phyloP scores from a whole-genome alignment of 345 rosid genomes.

The Pistacia integerrima region DNA sequence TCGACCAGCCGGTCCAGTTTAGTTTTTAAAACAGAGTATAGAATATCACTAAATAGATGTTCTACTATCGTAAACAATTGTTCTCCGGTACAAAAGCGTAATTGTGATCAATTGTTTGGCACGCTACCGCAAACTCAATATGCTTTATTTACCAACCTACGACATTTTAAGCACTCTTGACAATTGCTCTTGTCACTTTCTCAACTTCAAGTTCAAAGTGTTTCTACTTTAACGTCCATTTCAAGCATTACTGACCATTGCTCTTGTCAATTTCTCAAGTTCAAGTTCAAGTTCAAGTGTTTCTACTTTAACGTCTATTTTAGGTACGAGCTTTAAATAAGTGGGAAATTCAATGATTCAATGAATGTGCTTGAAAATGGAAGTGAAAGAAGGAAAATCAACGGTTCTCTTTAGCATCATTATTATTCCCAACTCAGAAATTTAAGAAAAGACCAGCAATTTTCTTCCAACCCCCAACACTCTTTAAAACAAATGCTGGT shows the following conservation, averaged over 20 bases:
- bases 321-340: neutral
- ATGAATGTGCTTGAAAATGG: slow-evolving; percentile 22
- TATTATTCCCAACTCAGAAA: neutral
- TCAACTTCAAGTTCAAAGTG: neutral
- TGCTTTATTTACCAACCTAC: neutral
- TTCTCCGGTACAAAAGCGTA: neutral
- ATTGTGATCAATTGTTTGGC: too few species aligned
- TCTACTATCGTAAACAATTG: neutral
- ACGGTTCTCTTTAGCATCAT: slow-evolving; percentile 36
- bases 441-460: neutral
- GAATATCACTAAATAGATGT: too few species aligned
- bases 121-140: neutral
- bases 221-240: neutral
- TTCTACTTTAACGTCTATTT: neutral
- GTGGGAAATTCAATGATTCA: slow-evolving; percentile 11
- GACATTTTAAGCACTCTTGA: too few species aligned
- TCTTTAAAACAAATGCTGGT: neutral
- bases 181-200: neutral
- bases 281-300: too few species aligned
- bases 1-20: too few species aligned
- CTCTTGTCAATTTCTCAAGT: neutral
- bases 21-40: too few species aligned
- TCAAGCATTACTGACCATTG: too few species aligned
- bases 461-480: neutral
- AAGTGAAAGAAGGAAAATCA: slow-evolving; percentile 35